phyloP scores from a whole-genome alignment of 192 early-diverging fungal genomes.

The Mortierella hygrophila region DNA sequence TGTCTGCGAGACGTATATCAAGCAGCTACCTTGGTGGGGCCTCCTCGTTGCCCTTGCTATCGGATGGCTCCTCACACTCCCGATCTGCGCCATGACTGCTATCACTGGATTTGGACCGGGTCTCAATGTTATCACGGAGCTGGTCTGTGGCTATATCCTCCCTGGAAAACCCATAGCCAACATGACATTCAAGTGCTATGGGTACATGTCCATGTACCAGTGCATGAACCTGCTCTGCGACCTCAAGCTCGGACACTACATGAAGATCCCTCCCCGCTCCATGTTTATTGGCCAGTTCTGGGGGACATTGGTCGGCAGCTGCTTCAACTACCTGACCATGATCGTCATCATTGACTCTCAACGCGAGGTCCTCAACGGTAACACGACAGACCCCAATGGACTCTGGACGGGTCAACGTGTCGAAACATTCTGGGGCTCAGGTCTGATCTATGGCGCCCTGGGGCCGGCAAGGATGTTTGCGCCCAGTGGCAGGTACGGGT shows the following conservation, averaged over 20 bases:
- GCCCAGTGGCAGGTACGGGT: constrained; percentile 50
- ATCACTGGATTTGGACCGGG: constrained; percentile 61
- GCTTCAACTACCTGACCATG: constrained; percentile 61
- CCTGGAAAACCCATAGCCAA: constrained; percentile 68
- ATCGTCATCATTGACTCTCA: constrained; percentile 40
- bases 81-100: constrained; percentile 68
- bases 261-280: constrained; percentile 76
- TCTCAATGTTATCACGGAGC: constrained; percentile 70
- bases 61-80: constrained; percentile 57
- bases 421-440: constrained; percentile 69
- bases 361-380: constrained; percentile 31
- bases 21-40: constrained; percentile 64
- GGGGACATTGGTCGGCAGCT: constrained; percentile 64
- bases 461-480: constrained; percentile 74
- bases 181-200: constrained; percentile 71
- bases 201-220: constrained; percentile 76
- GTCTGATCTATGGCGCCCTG: constrained; percentile 81
- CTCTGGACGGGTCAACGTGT: constrained; percentile 63
- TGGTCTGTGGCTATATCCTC: constrained; percentile 67
- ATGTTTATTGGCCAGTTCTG: constrained; percentile 73
- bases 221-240: constrained; percentile 76
- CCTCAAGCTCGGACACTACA: constrained; percentile 82
- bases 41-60: constrained; percentile 55
- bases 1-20: constrained; percentile 30
- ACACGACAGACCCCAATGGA: constrained; percentile 53